Evolutionary conservation across 2,329 filamentous ascomycete species (phyloP).

Genomic region (Colletotrichum gigasporum): DNA sequence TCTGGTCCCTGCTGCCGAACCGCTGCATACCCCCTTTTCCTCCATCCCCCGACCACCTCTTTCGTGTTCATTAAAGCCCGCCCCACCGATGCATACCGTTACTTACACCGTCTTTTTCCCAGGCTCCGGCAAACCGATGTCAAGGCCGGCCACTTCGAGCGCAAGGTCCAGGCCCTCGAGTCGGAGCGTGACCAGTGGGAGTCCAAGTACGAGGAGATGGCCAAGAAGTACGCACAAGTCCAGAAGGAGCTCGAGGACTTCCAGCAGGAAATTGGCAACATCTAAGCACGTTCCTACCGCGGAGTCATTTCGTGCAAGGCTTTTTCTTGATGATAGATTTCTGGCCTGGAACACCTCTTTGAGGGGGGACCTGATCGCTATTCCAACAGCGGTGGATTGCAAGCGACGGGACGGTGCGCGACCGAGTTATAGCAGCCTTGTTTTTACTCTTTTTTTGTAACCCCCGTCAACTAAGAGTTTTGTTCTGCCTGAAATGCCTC

Average conservation of each 20-base stretch:
- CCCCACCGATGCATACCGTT: slow-evolving; percentile 24
- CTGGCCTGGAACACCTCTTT: slow-evolving; percentile 24
- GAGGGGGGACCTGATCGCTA: slow-evolving; percentile 21
- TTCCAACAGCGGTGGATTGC: slow-evolving; percentile 27
- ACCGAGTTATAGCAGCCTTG: slow-evolving; percentile 29
- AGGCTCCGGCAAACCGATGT: slow-evolving; percentile 99
- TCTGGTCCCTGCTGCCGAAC: slow-evolving; percentile 9
- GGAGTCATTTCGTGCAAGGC: slow-evolving; percentile 16
- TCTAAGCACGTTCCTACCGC: slow-evolving; percentile 63
- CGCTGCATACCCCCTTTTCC: slow-evolving; percentile 19
- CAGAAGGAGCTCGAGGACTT: slow-evolving; percentile 94
- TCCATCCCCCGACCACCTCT: background rate
- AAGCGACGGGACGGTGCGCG: slow-evolving; percentile 19
- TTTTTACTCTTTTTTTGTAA: slow-evolving; percentile 28
- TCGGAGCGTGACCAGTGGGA: slow-evolving; percentile 93
- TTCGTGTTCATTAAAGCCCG: slow-evolving; percentile 23
- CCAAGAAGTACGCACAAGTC: slow-evolving; percentile 83
- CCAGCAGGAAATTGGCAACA: slow-evolving; percentile 90
- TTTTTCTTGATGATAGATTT: slow-evolving; percentile 23
- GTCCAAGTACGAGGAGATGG: slow-evolving; percentile 97
- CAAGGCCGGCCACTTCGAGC: slow-evolving; percentile 99
- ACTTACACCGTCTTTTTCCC: slow-evolving; percentile 34
- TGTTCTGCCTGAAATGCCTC: slow-evolving; percentile 23
- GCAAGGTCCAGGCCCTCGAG: slow-evolving; percentile 98
- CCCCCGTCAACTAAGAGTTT: slow-evolving; percentile 27